Conservation (phyloP, 441 rosid genomes). For the Erodium texanum region DNA sequence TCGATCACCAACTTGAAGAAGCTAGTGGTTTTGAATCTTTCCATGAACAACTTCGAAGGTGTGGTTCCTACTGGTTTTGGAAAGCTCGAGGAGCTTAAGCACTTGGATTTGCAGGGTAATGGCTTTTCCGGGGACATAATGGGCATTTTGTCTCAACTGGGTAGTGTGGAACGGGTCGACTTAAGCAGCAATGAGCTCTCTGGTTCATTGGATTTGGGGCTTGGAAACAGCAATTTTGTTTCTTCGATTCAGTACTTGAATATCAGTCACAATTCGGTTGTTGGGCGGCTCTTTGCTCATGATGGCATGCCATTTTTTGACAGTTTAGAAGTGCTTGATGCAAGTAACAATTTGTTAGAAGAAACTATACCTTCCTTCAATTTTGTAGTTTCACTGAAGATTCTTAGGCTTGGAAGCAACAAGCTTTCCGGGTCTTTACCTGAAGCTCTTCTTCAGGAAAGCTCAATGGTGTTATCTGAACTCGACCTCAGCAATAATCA, state of each 20-base stretch:
- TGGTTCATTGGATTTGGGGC: constrained; percentile 65
- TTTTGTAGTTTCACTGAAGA: constrained; percentile 59
- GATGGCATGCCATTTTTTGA: constrained; percentile 76
- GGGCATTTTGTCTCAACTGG: constrained; percentile 47
- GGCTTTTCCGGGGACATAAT: constrained; percentile 60
- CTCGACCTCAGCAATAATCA: constrained; percentile 76
- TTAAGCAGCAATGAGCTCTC: constrained; percentile 58
- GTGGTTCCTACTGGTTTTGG: constrained; percentile 40
- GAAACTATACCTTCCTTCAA: constrained; percentile 57
- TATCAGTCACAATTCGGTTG: constrained; percentile 52
- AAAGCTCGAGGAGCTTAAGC: constrained; percentile 39
- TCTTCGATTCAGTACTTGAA: constrained; percentile 54
- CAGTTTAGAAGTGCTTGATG: constrained; percentile 82
- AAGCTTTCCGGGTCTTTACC: constrained; percentile 55
- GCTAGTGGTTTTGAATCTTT: constrained; percentile 44
- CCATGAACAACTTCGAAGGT: constrained; percentile 48
- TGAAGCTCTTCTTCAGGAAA: constrained; percentile 56
- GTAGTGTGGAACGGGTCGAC: constrained; percentile 40
- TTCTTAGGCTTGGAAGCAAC: constrained; percentile 60
- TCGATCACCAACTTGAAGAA: constrained; percentile 32
- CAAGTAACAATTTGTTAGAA: constrained; percentile 49
- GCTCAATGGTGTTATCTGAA: constrained; percentile 60
- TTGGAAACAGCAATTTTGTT: constrained; percentile 48
- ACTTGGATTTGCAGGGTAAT: constrained; percentile 57
- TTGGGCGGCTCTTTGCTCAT: constrained; percentile 59